Base-by-base conservation (phyloP, 1,284 basidiomycete genomes). In the Irpex rosettiformis region DNA sequence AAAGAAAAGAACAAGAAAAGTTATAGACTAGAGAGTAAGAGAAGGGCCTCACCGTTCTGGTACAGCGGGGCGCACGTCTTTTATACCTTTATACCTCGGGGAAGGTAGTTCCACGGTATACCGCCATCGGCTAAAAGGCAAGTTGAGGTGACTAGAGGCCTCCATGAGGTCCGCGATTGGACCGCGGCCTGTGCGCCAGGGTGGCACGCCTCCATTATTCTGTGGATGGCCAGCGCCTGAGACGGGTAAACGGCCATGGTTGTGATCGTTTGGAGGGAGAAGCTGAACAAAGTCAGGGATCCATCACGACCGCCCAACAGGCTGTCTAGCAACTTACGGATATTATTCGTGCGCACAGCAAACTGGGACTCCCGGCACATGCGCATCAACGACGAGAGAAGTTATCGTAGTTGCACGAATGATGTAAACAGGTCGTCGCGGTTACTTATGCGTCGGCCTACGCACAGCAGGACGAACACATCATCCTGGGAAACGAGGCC, bases 81-180 rank as follows among this genome's bases (percentile, higher is more conserved):
- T 25, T 51, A 51, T 51, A 28, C 48, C 21, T 21, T 47, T 11
- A 10, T 47, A 13, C 48, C 48, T 51, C 22, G 48, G 22, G 13
- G 43, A 10, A 13, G 22, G 43, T 18, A 10, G 22, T 51, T 27
- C 22, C 48, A 16, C 27, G 24, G 22, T 25, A 51, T 7, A 25
- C 13, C 10, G 13, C 13, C 48, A 51, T 47, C 48, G 48, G 48
- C 48, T 51, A 51, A 51, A 51, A 51, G 48, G 48, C 48, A 51
- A 25, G 25, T 16, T 7, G 48, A 51, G 24, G 11, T 51, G n/a
- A 13, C 25, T 28, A 25, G 16, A 51, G 13, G 25, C 11, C 48
- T 16, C 13, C 10, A 13, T 13, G 28, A 16, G 48, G 25, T 25
- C 28, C 24, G 25, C 27, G 16, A 29, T 51, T 25, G 48, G 48